Conservation (phyloP, 441 rosid genomes). For the Erodium moschatum region DNA sequence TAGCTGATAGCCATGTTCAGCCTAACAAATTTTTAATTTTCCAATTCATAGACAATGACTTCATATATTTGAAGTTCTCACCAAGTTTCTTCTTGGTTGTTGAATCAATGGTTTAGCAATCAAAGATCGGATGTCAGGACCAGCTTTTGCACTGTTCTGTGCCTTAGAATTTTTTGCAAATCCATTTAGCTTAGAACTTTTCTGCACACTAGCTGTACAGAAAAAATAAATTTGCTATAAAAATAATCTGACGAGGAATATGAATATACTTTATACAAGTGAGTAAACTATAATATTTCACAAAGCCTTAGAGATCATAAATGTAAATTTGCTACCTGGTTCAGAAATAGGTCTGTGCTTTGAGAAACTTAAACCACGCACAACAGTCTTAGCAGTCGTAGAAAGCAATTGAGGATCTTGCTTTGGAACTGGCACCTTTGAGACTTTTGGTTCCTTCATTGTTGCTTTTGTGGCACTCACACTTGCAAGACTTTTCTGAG, state of each 20-base stretch:
- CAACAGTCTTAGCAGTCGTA: conserved; percentile 28
- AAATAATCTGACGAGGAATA: background rate
- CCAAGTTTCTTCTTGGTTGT: conserved; percentile 50
- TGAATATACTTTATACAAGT: background rate
- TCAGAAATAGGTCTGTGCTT: conserved; percentile 35
- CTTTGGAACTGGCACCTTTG: conserved; percentile 39
- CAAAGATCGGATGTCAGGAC: conserved; percentile 31
- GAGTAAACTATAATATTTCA: background rate
- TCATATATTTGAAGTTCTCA: conserved; percentile 27
- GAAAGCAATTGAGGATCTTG: conserved; percentile 26
- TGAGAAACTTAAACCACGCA: conserved; percentile 25
- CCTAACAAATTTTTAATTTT: conserved; percentile 14
- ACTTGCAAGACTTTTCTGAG: conserved; percentile 53
- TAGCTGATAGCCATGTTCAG: conserved; percentile 13
- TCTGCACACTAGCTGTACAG: conserved; percentile 33
- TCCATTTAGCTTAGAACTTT: conserved; percentile 33
- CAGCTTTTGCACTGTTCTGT: conserved; percentile 34
- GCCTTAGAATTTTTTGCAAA: conserved; percentile 27
- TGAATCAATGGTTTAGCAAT: conserved; percentile 37
- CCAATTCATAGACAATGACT: conserved; percentile 15
- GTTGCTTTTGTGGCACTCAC: conserved; percentile 30
- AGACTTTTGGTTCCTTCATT: conserved; percentile 37
- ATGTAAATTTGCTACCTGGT: conserved; percentile 35
- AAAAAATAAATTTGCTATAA: conserved; percentile 13
- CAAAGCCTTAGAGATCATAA: background rate